Evolutionary conservation across 2,329 filamentous ascomycete genomes (phyloP), one percentile per base, ranked within the genome.

Genomic region (Stylonectria norvegica): DNA sequence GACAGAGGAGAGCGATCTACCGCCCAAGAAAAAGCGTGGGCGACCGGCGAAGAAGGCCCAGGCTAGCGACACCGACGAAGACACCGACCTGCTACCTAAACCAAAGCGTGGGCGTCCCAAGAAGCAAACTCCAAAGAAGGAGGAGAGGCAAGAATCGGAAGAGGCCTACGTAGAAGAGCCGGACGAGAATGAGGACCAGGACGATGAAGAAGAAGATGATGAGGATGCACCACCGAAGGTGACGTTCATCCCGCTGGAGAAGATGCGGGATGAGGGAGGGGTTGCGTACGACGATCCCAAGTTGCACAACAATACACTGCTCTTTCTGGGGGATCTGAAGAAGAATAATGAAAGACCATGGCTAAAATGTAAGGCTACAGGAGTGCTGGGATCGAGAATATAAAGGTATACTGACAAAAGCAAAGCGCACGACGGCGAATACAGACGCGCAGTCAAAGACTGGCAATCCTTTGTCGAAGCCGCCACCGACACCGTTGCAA

Each of bases 381-480:
- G 7, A 8, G 35, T 17, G 10, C n/a, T 14, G 27, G 10, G 15
- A 7, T 14, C 6, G 27, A 25, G 22, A 25, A 7, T 7, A 7
- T 25, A 7, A 8, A 25, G 22, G 22, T 12, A 7, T 25, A 12
- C 46, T 47, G 19, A 34, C 29, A 7, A 7, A 6, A 14, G 15
- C 2, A 10, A 40, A 93, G 88, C 81, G 56, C 79, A 93, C 61
- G 88, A 95, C 62, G 74, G 75, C 31, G 86, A 94, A 54, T 95
- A 86, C 61, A 78, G 89, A 43, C 75, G 81, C 39, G 79, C 89
- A 1, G 76, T 89, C 42, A 83, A 85, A 43, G 89, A 95, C 61
- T 95, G 87, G 75, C 79, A 87, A 34, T 78, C 79, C 2, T 95
- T 90, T 56, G 78, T 93, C 23, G 83, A 86, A 51, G 71, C 71